A percentile compares a stretch with the other conserved stretches of the same genome.
Evolutionary conservation across 768 basidiomycete genomes (phyloP).

Genomic region (Rhodotorula toruloides): DNA sequence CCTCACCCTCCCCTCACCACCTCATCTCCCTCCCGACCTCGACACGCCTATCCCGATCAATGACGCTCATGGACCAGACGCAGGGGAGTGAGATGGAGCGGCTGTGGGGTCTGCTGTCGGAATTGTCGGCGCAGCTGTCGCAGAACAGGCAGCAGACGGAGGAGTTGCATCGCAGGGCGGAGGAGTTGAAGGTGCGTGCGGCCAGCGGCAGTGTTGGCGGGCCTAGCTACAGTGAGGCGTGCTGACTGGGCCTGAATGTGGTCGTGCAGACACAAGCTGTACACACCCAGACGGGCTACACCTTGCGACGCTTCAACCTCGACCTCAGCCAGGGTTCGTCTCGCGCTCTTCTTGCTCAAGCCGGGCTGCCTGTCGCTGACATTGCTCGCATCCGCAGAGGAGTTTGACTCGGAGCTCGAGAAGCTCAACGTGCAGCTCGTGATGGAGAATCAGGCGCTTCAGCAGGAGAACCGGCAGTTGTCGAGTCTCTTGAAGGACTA

Average conservation of each 20-base stretch:
- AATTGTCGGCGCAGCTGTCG: slow-evolving; percentile 74
- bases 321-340: slow-evolving; percentile 74
- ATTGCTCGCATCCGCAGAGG: slow-evolving; percentile 54
- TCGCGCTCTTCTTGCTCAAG: slow-evolving; percentile 9
- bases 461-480: slow-evolving; percentile 94
- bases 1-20: neutral
- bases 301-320: slow-evolving; percentile 74
- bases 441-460: slow-evolving; percentile 84
- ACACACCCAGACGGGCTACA: slow-evolving; percentile 66
- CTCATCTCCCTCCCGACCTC: neutral
- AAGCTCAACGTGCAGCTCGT: slow-evolving; percentile 80
- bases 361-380: neutral
- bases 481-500: slow-evolving; percentile 85
- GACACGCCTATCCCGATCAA: neutral
- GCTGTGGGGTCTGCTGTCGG: slow-evolving; percentile 72
- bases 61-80: slow-evolving; percentile 32
- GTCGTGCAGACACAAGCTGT: slow-evolving; percentile 63
- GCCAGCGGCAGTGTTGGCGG: neutral
- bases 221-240: neutral
- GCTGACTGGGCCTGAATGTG: slow-evolving; percentile 3
- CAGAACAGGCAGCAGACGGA: slow-evolving; percentile 72
- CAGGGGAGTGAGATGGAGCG: slow-evolving; percentile 57
- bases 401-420: slow-evolving; percentile 87
- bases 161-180: slow-evolving; percentile 64
- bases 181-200: slow-evolving; percentile 64